Conservation (phyloP, 2,329 filamentous ascomycete species). For the Ophiosphaerella narmari region DNA sequence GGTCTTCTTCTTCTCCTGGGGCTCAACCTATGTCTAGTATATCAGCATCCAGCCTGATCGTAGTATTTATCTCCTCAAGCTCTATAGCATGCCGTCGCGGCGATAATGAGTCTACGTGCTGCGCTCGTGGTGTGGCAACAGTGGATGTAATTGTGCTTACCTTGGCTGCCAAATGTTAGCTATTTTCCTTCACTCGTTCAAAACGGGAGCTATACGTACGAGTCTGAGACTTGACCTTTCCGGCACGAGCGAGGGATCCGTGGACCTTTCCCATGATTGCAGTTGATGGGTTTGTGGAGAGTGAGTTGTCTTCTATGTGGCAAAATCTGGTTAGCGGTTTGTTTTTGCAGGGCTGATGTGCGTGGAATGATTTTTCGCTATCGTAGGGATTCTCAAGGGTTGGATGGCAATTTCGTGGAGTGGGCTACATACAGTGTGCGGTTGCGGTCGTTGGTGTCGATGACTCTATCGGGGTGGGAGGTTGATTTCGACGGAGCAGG, state of each 20-base stretch:
- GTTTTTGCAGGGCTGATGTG: slow-evolving; percentile 5
- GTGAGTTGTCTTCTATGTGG: slow-evolving; percentile 37
- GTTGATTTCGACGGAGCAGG: slow-evolving; percentile 27
- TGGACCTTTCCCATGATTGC: slow-evolving; percentile 89
- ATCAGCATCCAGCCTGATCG: slow-evolving; percentile 26
- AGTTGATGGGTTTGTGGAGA: slow-evolving; percentile 44
- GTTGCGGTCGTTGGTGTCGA: slow-evolving; percentile 39
- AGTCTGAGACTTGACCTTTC: slow-evolving; percentile 82
- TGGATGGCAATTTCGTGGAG: slow-evolving; percentile 33
- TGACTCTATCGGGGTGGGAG: slow-evolving; percentile 35
- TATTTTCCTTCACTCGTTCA: slow-evolving; percentile 2
- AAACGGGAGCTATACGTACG: slow-evolving; percentile 21
- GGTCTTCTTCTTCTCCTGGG: slow-evolving; percentile 93
- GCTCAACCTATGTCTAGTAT: slow-evolving; percentile 68
- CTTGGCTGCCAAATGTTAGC: slow-evolving; percentile 32
- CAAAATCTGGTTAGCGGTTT: slow-evolving; percentile 36
- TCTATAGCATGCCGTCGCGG: no score
- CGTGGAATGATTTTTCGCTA: slow-evolving; percentile 2
- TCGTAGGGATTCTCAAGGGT: slow-evolving; percentile 4
- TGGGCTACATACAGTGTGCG: slow-evolving; percentile 42
- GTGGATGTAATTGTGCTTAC: slow-evolving; percentile 19
- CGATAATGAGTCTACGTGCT: not conserved
- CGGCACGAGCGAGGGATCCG: slow-evolving; percentile 92
- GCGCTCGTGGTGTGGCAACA: not conserved
- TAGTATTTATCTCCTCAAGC: not conserved